Percentiles rank a stretch among this genome's conserved stretches.
Conservation (phyloP, 768 basidiomycete genomes). For the Boletus barrowsii region DNA sequence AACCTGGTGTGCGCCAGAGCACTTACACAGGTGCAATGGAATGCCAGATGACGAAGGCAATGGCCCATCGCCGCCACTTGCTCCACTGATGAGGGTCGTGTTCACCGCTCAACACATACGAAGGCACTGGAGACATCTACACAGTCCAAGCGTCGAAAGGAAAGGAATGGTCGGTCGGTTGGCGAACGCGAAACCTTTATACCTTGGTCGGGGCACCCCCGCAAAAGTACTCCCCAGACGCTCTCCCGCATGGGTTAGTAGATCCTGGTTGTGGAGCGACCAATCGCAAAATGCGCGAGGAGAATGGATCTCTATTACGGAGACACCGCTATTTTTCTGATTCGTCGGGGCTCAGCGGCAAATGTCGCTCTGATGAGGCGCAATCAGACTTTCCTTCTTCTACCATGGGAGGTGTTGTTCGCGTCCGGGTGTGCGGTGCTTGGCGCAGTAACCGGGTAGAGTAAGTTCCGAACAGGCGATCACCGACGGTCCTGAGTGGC, state of each 20-base stretch:
- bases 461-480: not conserved
- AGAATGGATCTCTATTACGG: not conserved
- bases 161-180: not conserved
- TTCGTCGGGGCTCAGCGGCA: constrained; percentile 1
- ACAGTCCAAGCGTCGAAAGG: not conserved
- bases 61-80: constrained; percentile 28
- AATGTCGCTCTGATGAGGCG: not conserved
- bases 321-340: constrained; percentile 14
- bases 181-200: constrained; percentile 13
- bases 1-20: not conserved
- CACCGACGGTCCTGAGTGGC: not conserved
- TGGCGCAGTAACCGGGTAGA: constrained; percentile 4
- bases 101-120: constrained; percentile 16
- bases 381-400: not conserved
- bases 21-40: constrained; percentile 30
- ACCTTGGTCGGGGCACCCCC: not conserved
- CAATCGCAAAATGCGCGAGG: constrained; percentile 22
- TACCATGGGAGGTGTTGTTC: not conserved
- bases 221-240: too few species aligned
- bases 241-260: too few species aligned
- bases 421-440: not conserved
- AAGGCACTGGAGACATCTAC: constrained; percentile 20
- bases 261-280: not conserved
- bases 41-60: constrained; percentile 29
- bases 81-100: constrained; percentile 28